Base-by-base conservation (phyloP, 768 basidiomycete species). In the Tulasnella sp. region DNA sequence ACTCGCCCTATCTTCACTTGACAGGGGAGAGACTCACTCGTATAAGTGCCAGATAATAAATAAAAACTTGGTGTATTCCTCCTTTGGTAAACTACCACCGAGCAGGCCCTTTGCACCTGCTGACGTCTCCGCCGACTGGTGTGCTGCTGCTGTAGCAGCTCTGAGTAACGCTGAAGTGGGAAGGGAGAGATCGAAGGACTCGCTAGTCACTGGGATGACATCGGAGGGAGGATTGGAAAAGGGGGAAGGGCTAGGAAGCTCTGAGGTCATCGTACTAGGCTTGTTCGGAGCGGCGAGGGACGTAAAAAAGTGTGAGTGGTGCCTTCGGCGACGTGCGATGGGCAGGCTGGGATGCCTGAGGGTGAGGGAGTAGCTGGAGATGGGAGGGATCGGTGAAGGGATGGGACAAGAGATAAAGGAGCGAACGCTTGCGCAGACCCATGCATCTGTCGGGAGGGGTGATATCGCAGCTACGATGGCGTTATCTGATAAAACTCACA, bases 21-120 rank as follows among this genome's bases (percentile, higher is more conserved):
- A 32, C 35, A 23, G 16, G 32, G 57, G 73, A 70, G 55, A 57
- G 42, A 85, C 90, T 84, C 81, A 94, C 92, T 89, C 85, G 84
- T 94, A 95, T 37, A 95, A 85, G 81, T 92, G 88, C 90, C 91
- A 93, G 32, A 94, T 88, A 86, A 92, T 89, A 86, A 93, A 90
- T 67, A 93, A 86, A 84, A 90, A 92, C 71, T 88, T 87, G 20
- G 90, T 84, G 83, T 94, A 94, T 82, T 92, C 91, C 61, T 88
- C 86, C 82, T 87, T 87, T 75, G 86, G 85, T 46, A 93, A 86
- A 78, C 87, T 85, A 13, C 92, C 92, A 75, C 87, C 87, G 29
- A 35, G 85, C 57, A 93, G 85, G 70, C 87, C 87, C 70, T 84
- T 84, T 1, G 90, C 92, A 37, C 88, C 91, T 35, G 86, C 83